Evolutionary conservation across 768 basidiomycete species (phyloP).

Genomic region (Tricholoma furcatifolium): DNA sequence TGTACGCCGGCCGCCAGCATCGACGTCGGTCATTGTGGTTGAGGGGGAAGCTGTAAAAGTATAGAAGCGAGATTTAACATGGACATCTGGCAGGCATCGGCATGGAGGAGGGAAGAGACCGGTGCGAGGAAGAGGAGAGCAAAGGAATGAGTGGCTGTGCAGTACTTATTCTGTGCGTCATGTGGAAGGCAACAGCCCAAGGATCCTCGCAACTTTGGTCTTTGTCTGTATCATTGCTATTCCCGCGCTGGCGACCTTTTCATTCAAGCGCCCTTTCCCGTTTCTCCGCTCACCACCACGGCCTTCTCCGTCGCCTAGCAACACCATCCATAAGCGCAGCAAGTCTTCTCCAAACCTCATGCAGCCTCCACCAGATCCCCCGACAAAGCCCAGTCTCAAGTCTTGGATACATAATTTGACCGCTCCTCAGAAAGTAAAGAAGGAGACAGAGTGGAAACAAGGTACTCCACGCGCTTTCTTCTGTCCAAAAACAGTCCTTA

Average conservation of each 20-base stretch:
- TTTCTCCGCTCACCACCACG: conserved; percentile 13
- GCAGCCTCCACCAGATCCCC: conserved; percentile 28
- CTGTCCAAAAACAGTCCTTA: neutral
- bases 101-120: no score
- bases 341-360: conserved; percentile 8
- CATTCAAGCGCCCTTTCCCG: conserved; percentile 12
- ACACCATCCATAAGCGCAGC: conserved; percentile 13
- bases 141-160: conserved; percentile 14
- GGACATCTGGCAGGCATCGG: no score
- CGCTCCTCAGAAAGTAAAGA: conserved; percentile 61
- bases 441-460: conserved; percentile 42
- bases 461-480: conserved; percentile 25
- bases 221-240: neutral
- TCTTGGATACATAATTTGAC: conserved; percentile 85
- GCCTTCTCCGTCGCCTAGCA: neutral
- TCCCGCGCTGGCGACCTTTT: conserved; percentile 18
- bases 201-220: conserved; percentile 7
- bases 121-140: neutral
- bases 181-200: conserved; percentile 15
- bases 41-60: no score
- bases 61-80: no score
- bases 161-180: conserved; percentile 15
- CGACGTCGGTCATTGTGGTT: no score
- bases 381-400: conserved; percentile 57
- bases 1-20: no score